Evolutionary conservation across 352 stramenopile species (phyloP).

Genomic region (Sclerospora graminicola): DNA sequence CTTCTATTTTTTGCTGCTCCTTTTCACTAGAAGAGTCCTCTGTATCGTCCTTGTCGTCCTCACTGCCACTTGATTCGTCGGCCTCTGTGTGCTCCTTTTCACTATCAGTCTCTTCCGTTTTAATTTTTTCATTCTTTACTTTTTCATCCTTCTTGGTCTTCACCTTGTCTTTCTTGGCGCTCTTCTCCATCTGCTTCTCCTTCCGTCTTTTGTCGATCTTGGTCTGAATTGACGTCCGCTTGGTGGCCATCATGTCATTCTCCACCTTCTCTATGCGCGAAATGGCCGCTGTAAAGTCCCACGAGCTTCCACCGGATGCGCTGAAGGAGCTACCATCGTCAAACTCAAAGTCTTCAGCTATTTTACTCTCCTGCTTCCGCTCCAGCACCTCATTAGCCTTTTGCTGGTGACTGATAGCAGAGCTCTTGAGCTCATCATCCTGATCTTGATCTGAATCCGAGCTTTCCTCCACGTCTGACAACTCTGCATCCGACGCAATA

Average conservation of each 20-base stretch:
- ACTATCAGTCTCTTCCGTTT: slow-evolving; percentile 1
- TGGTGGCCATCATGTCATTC: slow-evolving; percentile 39
- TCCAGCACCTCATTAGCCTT: slow-evolving; percentile 24
- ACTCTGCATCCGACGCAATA: slow-evolving; percentile 80
- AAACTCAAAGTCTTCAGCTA: slow-evolving; percentile 83
- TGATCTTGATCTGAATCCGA: slow-evolving; percentile 58
- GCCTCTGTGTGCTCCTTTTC: slow-evolving; percentile 23
- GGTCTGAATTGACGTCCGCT: slow-evolving; percentile 73
- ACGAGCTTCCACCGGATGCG: slow-evolving; percentile 51
- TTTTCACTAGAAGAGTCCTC: slow-evolving; percentile 22
- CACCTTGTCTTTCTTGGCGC: slow-evolving; percentile 47
- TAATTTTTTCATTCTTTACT: slow-evolving; percentile 16
- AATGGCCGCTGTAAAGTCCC: slow-evolving; percentile 84
- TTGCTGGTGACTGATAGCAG: slow-evolving; percentile 66
- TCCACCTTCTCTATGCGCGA: slow-evolving; percentile 79
- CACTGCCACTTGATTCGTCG: slow-evolving; percentile 11
- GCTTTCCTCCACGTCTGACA: slow-evolving; percentile 63
- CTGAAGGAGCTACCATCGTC: slow-evolving; percentile 52
- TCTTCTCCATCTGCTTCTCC: slow-evolving; percentile 57
- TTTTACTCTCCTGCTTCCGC: slow-evolving; percentile 39
- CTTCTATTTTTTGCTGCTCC: slow-evolving; percentile 35
- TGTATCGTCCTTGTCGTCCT: slow-evolving; percentile 6
- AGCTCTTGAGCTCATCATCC: slow-evolving; percentile 31
- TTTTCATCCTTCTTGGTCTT: slow-evolving; percentile 13
- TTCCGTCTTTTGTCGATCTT: slow-evolving; percentile 80